Conservation (phyloP, 2,329 filamentous ascomycete species). For the Colletotrichum lini region DNA sequence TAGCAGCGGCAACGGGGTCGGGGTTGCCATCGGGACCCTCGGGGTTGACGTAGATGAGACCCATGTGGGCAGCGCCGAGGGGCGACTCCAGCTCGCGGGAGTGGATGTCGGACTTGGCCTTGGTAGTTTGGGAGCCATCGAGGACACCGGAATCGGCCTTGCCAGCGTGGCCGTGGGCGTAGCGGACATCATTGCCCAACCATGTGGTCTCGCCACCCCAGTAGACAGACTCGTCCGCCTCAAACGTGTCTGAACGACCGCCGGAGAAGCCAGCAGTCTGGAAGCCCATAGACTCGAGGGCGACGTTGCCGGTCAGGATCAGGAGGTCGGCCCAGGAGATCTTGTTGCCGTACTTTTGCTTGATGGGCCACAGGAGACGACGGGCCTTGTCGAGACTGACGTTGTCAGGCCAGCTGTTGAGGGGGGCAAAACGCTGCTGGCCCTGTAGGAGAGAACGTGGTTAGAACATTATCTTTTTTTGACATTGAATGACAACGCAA, state of each 20-base stretch:
- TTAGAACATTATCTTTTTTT: background rate
- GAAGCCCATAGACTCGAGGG: constrained; percentile 82
- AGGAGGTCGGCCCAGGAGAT: constrained; percentile 85
- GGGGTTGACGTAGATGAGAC: constrained; percentile 86
- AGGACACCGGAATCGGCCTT: constrained; percentile 52
- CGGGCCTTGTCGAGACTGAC: constrained; percentile 85
- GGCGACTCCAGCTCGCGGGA: constrained; percentile 76
- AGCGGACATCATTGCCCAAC: constrained; percentile 82
- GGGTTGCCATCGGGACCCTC: constrained; percentile 82
- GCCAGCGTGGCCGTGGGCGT: constrained; percentile 60
- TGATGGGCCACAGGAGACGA: constrained; percentile 81
- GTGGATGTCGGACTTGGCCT: constrained; percentile 65
- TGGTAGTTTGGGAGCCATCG: constrained; percentile 51
- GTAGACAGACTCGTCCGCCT: constrained; percentile 82
- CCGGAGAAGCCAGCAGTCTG: constrained; percentile 81
- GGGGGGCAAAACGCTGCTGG: constrained; percentile 84
- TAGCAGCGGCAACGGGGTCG: constrained; percentile 77
- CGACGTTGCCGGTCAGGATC: constrained; percentile 81
- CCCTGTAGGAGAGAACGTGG: constrained; percentile 55
- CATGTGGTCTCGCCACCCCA: constrained; percentile 84
- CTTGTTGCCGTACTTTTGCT: constrained; percentile 88
- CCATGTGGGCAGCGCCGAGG: constrained; percentile 80
- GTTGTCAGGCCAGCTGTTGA: constrained; percentile 89
- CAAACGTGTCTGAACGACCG: constrained; percentile 80
- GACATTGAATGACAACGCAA: background rate